Percentiles rank a stretch among this genome's conserved stretches.
Conservation (phyloP, 305 asterid genomes). For the Rubia balearica region DNA sequence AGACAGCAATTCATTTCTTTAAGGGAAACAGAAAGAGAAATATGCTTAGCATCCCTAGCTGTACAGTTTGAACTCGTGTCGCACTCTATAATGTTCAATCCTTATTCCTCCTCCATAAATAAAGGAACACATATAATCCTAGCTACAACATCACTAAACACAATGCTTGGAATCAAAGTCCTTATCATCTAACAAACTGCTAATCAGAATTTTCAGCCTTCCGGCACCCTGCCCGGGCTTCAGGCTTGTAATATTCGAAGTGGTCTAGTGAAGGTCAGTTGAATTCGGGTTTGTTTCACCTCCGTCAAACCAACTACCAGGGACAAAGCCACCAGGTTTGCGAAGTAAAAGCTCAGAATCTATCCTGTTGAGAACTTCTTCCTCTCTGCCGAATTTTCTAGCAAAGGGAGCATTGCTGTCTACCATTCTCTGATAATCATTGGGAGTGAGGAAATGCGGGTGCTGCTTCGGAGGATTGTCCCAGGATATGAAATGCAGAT, state of each 20-base stretch:
- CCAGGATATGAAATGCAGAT: slow-evolving; percentile 77
- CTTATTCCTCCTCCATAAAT: background rate
- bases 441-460: slow-evolving; percentile 47
- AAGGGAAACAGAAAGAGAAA: background rate
- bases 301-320: slow-evolving; percentile 55
- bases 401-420: slow-evolving; percentile 64
- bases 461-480: slow-evolving; percentile 82
- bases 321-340: slow-evolving; percentile 43
- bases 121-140: background rate
- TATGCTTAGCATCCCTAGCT: background rate
- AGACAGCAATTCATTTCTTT: slow-evolving; percentile 1
- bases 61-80: slow-evolving; percentile 5
- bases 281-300: slow-evolving; percentile 30
- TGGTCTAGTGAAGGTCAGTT: slow-evolving; percentile 15
- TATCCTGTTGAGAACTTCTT: slow-evolving; percentile 45
- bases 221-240: slow-evolving; percentile 61
- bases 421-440: slow-evolving; percentile 49
- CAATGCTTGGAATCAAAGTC: slow-evolving; percentile 50
- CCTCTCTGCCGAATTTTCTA: slow-evolving; percentile 45
- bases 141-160: slow-evolving; percentile 23
- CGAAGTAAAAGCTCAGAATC: slow-evolving; percentile 54
- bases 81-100: background rate
- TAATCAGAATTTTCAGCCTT: slow-evolving; percentile 40
- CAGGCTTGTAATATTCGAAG: slow-evolving; percentile 35
- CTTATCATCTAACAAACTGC: slow-evolving; percentile 38